Percentiles rank a stretch among this genome's conserved stretches.
These are phyloP conservation scores for Corylus heterophylla DNA, from an alignment of 306 rosid genomes.

Conservation along the genomic window DNA sequence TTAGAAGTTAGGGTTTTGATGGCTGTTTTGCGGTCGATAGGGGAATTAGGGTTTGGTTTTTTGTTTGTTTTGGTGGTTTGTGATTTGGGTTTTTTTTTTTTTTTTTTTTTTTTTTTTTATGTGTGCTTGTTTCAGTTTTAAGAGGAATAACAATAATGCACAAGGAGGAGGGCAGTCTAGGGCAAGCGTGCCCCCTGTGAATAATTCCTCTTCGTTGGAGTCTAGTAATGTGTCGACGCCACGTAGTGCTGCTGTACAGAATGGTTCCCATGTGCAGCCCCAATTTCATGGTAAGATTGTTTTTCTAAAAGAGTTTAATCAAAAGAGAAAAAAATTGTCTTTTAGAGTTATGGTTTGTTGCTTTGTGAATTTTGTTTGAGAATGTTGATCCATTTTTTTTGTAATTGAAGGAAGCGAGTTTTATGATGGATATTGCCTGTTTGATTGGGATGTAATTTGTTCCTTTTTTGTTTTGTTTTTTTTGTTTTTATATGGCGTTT, in stretches of 20 bases:
- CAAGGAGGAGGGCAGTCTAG: constrained; percentile 93
- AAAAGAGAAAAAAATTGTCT: neutral
- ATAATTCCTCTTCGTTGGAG: constrained; percentile 49
- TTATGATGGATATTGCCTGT: constrained; percentile 1
- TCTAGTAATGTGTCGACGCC: constrained; percentile 43
- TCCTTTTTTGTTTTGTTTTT: neutral
- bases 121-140: constrained; percentile 46
- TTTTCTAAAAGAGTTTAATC: neutral
- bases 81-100: constrained; percentile 2
- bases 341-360: neutral
- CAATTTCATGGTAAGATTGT: constrained; percentile 59
- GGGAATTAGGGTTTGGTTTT: constrained; percentile 4
- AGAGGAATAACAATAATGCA: constrained; percentile 72
- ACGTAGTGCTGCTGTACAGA: constrained; percentile 41
- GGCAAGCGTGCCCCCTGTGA: constrained; percentile 52
- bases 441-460: constrained; percentile 20
- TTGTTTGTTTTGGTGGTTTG: neutral
- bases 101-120: neutral
- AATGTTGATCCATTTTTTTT: constrained; percentile 18
- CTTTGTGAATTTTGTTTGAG: constrained; percentile 23
- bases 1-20: neutral
- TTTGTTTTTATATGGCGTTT: neutral
- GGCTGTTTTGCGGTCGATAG: neutral
- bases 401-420: neutral
- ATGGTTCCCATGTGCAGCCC: constrained; percentile 63